A percentile compares a stretch with the other conserved stretches of the same genome.
Conservation (phyloP, 257 asterid species). For the Verbascum thapsus region DNA sequence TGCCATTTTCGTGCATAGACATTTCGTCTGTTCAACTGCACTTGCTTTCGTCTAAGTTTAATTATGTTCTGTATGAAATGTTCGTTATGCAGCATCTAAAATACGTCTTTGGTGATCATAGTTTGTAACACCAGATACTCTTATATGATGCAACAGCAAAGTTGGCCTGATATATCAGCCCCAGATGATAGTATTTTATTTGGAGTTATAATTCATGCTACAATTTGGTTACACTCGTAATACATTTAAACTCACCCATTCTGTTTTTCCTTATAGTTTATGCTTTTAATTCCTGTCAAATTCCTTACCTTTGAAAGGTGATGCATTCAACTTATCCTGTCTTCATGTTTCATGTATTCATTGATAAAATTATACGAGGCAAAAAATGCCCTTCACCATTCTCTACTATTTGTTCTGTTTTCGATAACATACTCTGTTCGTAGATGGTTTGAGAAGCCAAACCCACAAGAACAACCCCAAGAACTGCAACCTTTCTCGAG, state of each 20-base stretch:
- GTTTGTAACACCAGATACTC: conserved; percentile 43
- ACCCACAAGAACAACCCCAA: conserved; percentile 74
- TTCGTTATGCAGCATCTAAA: conserved; percentile 42
- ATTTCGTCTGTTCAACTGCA: background rate
- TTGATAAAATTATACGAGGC: conserved; percentile 19
- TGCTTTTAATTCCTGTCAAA: conserved; percentile 1
- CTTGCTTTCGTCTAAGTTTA: background rate
- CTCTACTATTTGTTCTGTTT: conserved; percentile 40
- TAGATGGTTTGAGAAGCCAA: conserved; percentile 71
- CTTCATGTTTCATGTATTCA: conserved; percentile 28
- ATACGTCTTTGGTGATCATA: conserved; percentile 49
- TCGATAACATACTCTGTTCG: conserved; percentile 66
- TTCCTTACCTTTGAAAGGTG: conserved; percentile 1
- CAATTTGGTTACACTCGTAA: conserved; percentile 32
- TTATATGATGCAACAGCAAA: conserved; percentile 52
- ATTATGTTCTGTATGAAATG: conserved; percentile 3
- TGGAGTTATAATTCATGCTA: conserved; percentile 76
- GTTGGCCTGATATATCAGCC: conserved; percentile 57
- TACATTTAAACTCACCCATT: conserved; percentile 9
- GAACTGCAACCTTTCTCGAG: conserved; percentile 70
- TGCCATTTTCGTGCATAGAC: background rate
- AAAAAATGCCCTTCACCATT: conserved; percentile 30
- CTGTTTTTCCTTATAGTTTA: background rate
- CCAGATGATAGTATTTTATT: conserved; percentile 51
- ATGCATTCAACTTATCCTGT: no score